Evolutionary conservation across 208 protist species (phyloP).

Genomic region (Crithidia brevicula): DNA sequence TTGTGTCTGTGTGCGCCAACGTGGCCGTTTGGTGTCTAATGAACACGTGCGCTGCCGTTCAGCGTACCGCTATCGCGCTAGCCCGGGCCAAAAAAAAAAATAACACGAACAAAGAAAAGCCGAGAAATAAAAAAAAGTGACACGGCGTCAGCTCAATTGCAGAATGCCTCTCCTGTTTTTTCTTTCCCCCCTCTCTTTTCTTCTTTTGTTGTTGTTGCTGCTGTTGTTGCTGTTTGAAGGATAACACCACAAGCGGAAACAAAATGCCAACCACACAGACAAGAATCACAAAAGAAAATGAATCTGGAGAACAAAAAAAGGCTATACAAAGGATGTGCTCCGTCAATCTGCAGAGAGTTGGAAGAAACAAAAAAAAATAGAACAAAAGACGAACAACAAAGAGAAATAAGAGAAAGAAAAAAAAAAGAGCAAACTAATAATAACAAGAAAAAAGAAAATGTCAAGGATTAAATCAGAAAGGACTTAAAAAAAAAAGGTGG

Average conservation of each 20-base stretch:
- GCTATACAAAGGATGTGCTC: too few species aligned
- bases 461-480: neutral
- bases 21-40: too few species aligned
- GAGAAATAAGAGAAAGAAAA: constrained; percentile 16
- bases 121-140: too few species aligned
- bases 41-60: too few species aligned
- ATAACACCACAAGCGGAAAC: too few species aligned
- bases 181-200: neutral
- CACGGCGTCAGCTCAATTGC: too few species aligned
- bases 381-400: constrained; percentile 18
- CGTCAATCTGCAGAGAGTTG: neutral
- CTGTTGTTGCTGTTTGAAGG: neutral
- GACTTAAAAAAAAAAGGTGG: neutral
- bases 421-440: constrained; percentile 1
- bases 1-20: too few species aligned
- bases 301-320: neutral
- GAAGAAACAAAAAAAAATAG: constrained; percentile 27
- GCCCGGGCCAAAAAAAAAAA: too few species aligned
- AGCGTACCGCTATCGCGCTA: too few species aligned
- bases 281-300: too few species aligned
- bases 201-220: neutral
- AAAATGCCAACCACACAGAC: too few species aligned
- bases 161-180: neutral
- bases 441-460: constrained; percentile 2
- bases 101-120: too few species aligned